A percentile compares a stretch with the other conserved stretches of the same genome.
Conservation (phyloP, 495 filamentous ascomycete species). For the Chaetomium cochliodes region DNA sequence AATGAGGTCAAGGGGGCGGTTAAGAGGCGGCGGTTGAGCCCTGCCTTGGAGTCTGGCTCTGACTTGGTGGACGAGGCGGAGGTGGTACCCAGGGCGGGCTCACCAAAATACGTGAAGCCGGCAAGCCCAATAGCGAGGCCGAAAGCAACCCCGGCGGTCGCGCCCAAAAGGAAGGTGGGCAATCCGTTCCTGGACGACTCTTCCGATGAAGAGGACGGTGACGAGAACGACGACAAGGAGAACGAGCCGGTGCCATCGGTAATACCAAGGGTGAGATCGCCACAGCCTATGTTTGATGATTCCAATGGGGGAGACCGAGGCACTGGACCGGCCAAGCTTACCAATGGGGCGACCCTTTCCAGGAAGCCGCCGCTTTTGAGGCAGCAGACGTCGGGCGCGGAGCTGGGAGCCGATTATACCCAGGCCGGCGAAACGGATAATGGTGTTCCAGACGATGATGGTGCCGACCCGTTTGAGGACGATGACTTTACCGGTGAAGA, state of each 20-base stretch:
- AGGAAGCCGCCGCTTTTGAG: slow-evolving; percentile 23
- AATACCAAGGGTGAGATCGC: slow-evolving; percentile 25
- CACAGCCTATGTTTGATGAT: not conserved
- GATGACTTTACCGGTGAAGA: slow-evolving; percentile 62
- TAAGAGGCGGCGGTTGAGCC: slow-evolving; percentile 47
- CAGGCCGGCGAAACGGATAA: slow-evolving; percentile 49
- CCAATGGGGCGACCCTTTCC: slow-evolving; percentile 19
- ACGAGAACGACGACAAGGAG: slow-evolving; percentile 25
- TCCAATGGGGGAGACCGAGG: not conserved
- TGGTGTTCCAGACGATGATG: slow-evolving; percentile 61
- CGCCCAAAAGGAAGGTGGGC: slow-evolving; percentile 24
- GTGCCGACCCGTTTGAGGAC: slow-evolving; percentile 46
- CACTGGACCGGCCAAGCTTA: slow-evolving; percentile 22
- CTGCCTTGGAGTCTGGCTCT: not conserved
- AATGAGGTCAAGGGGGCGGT: slow-evolving; percentile 49
- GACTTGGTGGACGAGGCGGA: not conserved
- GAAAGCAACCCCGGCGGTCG: not conserved
- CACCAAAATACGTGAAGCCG: not conserved
- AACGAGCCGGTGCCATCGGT: slow-evolving; percentile 11
- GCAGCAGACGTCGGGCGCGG: slow-evolving; percentile 27
- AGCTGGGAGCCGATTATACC: slow-evolving; percentile 6
- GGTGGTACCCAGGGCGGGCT: not conserved
- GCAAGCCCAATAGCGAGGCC: not conserved
- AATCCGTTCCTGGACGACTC: slow-evolving; percentile 39
- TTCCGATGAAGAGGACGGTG: slow-evolving; percentile 22